A percentile compares a stretch with the other conserved stretches of the same genome.
Evolutionary conservation across 2,329 filamentous ascomycete genomes (phyloP).

Genomic region (Leptographium lundbergii): DNA sequence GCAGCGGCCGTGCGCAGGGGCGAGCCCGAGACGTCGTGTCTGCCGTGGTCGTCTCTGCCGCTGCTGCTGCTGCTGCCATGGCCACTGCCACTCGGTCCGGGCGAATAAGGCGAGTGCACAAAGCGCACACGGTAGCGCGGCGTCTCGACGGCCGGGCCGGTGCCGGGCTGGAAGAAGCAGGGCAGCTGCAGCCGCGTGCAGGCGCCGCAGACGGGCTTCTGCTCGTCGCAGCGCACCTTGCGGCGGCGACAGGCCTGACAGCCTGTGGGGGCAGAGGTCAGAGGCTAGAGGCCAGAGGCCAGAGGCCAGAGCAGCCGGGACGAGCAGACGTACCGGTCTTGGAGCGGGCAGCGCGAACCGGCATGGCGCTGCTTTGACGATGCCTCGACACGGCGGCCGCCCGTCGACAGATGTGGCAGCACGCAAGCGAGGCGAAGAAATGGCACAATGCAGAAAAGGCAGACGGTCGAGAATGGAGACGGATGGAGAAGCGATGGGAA

Average conservation of each 20-base stretch:
- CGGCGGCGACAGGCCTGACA: conserved; percentile 15
- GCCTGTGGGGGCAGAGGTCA: background rate
- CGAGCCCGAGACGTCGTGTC: background rate
- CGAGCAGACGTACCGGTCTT: conserved; percentile 1
- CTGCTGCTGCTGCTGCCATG: background rate
- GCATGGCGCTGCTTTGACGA: background rate
- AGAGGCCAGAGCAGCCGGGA: too few species aligned
- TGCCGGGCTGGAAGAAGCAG: conserved; percentile 11
- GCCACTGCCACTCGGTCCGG: background rate
- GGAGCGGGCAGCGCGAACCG: background rate
- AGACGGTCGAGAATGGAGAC: background rate
- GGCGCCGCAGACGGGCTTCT: conserved; percentile 13
- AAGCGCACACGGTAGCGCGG: conserved; percentile 3
- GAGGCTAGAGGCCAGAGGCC: background rate
- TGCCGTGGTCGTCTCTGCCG: background rate
- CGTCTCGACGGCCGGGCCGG: background rate
- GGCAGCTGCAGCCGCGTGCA: conserved; percentile 12
- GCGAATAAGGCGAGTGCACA: background rate
- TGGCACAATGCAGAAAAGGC: background rate
- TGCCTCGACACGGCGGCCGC: background rate
- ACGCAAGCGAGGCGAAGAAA: background rate
- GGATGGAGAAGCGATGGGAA: too few species aligned
- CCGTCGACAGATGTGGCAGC: background rate
- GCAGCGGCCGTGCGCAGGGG: background rate
- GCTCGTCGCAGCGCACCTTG: conserved; percentile 13